phyloP scores from a whole-genome alignment of 2,329 filamentous ascomycete genomes.

The Hymenoscyphus occultus region DNA sequence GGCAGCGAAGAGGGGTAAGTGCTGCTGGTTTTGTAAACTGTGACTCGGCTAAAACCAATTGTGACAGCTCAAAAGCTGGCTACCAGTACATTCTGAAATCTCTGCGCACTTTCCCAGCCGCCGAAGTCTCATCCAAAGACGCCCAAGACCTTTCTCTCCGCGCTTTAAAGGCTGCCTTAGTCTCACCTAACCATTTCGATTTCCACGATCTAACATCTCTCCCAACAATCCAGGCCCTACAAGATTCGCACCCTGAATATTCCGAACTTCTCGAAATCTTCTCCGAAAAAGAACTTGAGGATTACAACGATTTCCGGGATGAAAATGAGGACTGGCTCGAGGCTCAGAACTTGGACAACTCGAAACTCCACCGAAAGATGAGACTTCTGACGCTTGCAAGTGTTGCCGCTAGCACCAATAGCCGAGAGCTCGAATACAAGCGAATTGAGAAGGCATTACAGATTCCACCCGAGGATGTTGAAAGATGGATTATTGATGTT shows the following conservation, averaged over 20 bases:
- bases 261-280: constrained; percentile 95
- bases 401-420: constrained; percentile 77
- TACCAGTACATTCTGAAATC: constrained; percentile 67
- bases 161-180: constrained; percentile 65
- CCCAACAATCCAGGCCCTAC: constrained; percentile 80
- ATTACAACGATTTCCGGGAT: constrained; percentile 93
- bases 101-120: constrained; percentile 56
- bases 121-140: constrained; percentile 56
- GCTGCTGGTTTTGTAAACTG: background rate
- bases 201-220: constrained; percentile 69
- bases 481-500: constrained; percentile 98
- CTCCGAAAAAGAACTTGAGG: constrained; percentile 87
- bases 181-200: constrained; percentile 64
- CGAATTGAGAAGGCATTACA: constrained; percentile 82
- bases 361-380: constrained; percentile 87
- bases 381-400: constrained; percentile 90
- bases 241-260: constrained; percentile 78
- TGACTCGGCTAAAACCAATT: background rate
- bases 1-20: constrained; percentile 73
- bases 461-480: constrained; percentile 78
- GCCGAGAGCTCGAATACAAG: constrained; percentile 83
- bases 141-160: constrained; percentile 62
- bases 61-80: background rate
- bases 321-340: constrained; percentile 86
- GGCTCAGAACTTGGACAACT: constrained; percentile 68